A percentile compares a stretch with the other conserved stretches of the same genome.
These are phyloP conservation scores for Moesziomyces parantarcticus DNA, from an alignment of 1,284 basidiomycete species.

Conservation along the genomic window DNA sequence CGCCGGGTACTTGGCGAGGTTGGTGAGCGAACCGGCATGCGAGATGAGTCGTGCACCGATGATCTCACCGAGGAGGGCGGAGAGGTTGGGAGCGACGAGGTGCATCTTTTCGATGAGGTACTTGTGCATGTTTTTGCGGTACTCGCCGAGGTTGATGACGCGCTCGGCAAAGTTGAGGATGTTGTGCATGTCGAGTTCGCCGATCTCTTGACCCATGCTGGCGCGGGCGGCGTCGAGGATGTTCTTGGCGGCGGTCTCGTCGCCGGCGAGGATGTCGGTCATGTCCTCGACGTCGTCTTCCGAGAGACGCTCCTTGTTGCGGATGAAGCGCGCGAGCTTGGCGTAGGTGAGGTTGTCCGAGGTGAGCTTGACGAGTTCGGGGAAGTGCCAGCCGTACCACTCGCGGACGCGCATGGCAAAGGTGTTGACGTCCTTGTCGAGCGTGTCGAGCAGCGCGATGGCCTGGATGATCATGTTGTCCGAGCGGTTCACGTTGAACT, in stretches of 20 bases:
- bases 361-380: constrained; percentile 92
- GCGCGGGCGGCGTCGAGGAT: constrained; percentile 92
- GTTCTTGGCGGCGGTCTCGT: constrained; percentile 88
- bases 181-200: constrained; percentile 95
- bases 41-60: constrained; percentile 95
- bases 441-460: constrained; percentile 95
- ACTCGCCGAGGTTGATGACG: constrained; percentile 90
- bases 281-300: constrained; percentile 83
- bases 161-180: constrained; percentile 91
- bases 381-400: constrained; percentile 99
- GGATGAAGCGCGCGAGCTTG: constrained; percentile 85
- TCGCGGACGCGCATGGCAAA: constrained; percentile 98
- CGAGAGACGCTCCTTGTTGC: constrained; percentile 77
- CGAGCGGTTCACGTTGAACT: constrained; percentile 97
- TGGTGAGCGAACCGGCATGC: constrained; percentile 96
- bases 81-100: constrained; percentile 88
- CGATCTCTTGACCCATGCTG: constrained; percentile 93
- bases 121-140: constrained; percentile 88
- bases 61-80: constrained; percentile 92
- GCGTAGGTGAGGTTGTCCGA: constrained; percentile 97
- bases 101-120: constrained; percentile 99
- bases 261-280: constrained; percentile 84
- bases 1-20: constrained; percentile 97
- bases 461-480: constrained; percentile 99
- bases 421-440: constrained; percentile 99